Conservation (phyloP, 805 yeast genomes). For the Wickerhamiella kurtzmanii region DNA sequence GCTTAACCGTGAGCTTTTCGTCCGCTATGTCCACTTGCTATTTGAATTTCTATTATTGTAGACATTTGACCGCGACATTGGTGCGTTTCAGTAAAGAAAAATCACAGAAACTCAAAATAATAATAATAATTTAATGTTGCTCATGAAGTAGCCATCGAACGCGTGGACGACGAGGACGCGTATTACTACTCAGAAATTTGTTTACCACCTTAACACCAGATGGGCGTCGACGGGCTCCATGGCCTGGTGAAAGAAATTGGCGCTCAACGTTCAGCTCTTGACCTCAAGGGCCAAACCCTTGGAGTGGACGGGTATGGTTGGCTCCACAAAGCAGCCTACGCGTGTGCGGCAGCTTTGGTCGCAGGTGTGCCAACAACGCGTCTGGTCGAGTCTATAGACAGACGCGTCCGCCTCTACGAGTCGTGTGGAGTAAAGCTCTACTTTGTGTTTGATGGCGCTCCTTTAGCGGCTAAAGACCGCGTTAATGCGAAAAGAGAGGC, state of each 20-base stretch:
- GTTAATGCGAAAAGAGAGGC: conserved; percentile 55
- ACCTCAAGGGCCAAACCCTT: conserved; percentile 57
- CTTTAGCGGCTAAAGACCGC: conserved; percentile 60
- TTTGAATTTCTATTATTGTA: no score
- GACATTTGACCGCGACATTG: no score
- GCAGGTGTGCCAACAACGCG: conserved; percentile 47
- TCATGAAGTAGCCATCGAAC: no score
- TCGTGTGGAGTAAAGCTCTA: conserved; percentile 65
- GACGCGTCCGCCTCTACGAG: conserved; percentile 50
- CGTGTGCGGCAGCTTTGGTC: conserved; percentile 76
- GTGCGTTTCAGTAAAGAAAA: no score
- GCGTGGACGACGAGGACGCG: no score
- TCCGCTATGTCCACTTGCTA: no score
- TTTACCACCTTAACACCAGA: conserved; percentile 2
- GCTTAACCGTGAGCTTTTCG: no score
- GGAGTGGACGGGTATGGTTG: conserved; percentile 97
- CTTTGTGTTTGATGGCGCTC: conserved; percentile 88
- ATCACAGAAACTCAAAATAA: no score
- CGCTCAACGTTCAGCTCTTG: conserved; percentile 39
- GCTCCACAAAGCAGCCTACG: conserved; percentile 76
- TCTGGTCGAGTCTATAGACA: conserved; percentile 51
- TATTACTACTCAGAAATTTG: neutral
- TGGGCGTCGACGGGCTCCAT: conserved; percentile 79
- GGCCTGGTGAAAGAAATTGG: conserved; percentile 70
- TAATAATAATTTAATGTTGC: no score